Conservation (phyloP, 2,329 filamentous ascomycete genomes). For the Cladophialophora exuberans region DNA sequence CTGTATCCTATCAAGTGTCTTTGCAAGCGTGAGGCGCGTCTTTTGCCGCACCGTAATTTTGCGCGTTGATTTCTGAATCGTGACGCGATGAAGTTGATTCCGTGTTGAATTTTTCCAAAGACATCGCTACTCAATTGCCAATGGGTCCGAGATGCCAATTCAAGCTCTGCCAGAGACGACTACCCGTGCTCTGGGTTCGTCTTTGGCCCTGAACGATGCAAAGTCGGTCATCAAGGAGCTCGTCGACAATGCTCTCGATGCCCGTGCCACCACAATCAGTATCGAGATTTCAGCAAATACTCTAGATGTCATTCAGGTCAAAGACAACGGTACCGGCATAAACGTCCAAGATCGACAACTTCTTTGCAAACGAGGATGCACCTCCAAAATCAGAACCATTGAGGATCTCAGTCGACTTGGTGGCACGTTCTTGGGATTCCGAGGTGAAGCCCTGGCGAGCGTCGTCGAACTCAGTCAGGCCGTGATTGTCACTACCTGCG, state of each 20-base stretch:
- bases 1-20: too few relatives aligned
- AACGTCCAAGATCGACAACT: conserved; percentile 57
- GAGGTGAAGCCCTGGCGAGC: conserved; percentile 67
- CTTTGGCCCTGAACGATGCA: conserved; percentile 60
- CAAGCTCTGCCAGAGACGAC: conserved; percentile 45
- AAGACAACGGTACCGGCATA: conserved; percentile 67
- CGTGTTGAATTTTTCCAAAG: background rate
- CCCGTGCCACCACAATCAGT: conserved; percentile 59
- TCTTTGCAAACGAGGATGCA: conserved; percentile 62
- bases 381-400: conserved; percentile 65
- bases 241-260: conserved; percentile 69
- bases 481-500: conserved; percentile 59
- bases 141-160: conserved; percentile 48
- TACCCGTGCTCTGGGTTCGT: conserved; percentile 58
- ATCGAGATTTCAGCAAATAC: conserved; percentile 64
- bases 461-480: conserved; percentile 60
- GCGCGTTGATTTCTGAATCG: too few relatives aligned
- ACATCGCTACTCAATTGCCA: background rate
- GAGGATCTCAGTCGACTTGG: conserved; percentile 60
- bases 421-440: conserved; percentile 63
- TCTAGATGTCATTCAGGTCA: conserved; percentile 65
- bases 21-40: too few relatives aligned
- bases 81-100: too few relatives aligned
- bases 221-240: conserved; percentile 66
- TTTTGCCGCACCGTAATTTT: too few relatives aligned